Evolutionary conservation across 495 filamentous ascomycete genomes (phyloP), one percentile per base, ranked within the genome.

Genomic region (Lasiosphaeria hispida): DNA sequence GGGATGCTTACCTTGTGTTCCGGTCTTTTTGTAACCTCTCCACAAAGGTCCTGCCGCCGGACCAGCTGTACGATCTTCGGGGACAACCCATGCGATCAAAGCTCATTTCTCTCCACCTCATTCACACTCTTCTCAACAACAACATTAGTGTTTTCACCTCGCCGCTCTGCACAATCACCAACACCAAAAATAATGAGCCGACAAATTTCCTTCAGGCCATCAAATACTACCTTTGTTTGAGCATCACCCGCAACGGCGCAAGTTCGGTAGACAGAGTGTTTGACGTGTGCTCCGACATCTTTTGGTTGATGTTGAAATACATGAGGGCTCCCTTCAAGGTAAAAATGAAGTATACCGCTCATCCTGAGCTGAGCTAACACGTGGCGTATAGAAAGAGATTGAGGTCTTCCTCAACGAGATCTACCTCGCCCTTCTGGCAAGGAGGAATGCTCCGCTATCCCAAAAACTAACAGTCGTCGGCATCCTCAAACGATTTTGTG

Each of bases 341-440:
- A 50, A 59, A 78, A 63, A 11, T 11, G 10, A 14, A n/a, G 0
- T 11, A 5, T 19, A 13, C 2, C 0, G 35, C 2, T 11, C 7
- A 2, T 66, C 4, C 8, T 10, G 33, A 10, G 9, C n/a, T 0
- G 7, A 23, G 43, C 64, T 72, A 37, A 65, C 39, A 57, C 15
- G 7, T 17, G 0, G 4, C 1, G n/a, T 34, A 47, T 63, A 91
- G 87, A 96, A 96, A 84, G 95, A 99, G 70, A 88, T 97, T 48
- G 95, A 97, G 71, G 91, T 99, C 1, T 97, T 97, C 68, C 67
- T 99, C 58, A 97, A 97, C 68, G 95, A 99, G 64, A 96, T 97
- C 19, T 99, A 99, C 67, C 75, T 99, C 36, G 90, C 92, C 10
- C 92, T 97, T 47, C 78, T 99, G 9, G 95, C 97, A 47, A 87